These are phyloP conservation scores for Triticum timopheevii DNA, from an alignment of 176 grass and related monocot species.

Conservation along the genomic window DNA sequence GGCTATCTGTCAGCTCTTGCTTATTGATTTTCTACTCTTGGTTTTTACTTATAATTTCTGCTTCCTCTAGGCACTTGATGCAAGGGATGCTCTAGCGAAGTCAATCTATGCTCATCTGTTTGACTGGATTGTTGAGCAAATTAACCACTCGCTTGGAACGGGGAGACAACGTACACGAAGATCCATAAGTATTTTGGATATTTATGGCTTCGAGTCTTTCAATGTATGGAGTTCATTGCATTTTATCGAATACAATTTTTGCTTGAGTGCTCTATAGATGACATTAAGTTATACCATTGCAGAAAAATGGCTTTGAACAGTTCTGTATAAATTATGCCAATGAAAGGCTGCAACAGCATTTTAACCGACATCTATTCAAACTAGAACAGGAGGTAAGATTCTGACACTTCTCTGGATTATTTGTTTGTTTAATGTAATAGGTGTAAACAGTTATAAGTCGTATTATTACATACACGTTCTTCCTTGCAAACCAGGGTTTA, in stretches of 20 bases:
- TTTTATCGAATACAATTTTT: constrained; percentile 31
- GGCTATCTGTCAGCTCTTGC: background rate
- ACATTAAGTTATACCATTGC: constrained; percentile 36
- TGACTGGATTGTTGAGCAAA: constrained; percentile 89
- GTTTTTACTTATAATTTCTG: constrained; percentile 23
- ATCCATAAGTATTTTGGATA: constrained; percentile 99
- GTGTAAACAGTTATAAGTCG: constrained; percentile 5
- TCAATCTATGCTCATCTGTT: constrained; percentile 88
- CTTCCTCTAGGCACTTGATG: constrained; percentile 69
- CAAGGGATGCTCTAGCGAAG: constrained; percentile 94
- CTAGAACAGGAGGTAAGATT: constrained; percentile 85
- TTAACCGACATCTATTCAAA: constrained; percentile 93
- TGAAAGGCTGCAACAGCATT: constrained; percentile 96
- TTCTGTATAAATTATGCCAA: constrained; percentile 99
- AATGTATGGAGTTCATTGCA: constrained; percentile 54
- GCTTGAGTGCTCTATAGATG: constrained; percentile 2
- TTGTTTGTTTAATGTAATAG: constrained; percentile 11
- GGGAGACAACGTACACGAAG: constrained; percentile 51
- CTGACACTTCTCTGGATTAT: constrained; percentile 3
- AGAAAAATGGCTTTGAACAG: constrained; percentile 97
- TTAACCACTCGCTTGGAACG: constrained; percentile 71
- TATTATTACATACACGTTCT: background rate
- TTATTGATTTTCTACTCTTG: background rate
- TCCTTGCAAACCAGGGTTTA: constrained; percentile 20
- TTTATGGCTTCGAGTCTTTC: constrained; percentile 97